A percentile compares a stretch with the other conserved stretches of the same genome.
These are phyloP conservation scores for Pythium volutum DNA, from an alignment of 352 stramenopile genomes.

Conservation along the genomic window DNA sequence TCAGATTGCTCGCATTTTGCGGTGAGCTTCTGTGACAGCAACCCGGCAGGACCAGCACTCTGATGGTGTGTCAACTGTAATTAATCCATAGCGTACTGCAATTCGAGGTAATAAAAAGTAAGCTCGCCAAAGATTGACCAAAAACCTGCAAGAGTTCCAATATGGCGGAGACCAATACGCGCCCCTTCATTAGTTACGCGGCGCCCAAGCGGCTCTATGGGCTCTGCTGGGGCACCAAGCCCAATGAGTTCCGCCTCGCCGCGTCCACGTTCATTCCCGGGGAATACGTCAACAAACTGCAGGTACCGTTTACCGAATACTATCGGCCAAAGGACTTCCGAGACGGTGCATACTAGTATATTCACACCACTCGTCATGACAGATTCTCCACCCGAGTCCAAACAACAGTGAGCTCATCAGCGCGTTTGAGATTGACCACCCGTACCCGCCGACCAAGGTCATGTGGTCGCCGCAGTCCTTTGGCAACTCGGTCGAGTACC, in stretches of 20 bases:
- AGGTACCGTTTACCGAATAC: too few species aligned
- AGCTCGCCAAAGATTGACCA: too few species aligned
- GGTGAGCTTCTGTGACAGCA: too few species aligned
- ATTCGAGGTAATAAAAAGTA: too few species aligned
- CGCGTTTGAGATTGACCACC: slow-evolving; percentile 74
- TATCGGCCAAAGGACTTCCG: too few species aligned
- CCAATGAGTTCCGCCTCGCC: slow-evolving; percentile 59
- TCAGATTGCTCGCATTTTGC: too few species aligned
- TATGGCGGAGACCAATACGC: slow-evolving; percentile 21
- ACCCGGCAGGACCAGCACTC: too few species aligned
- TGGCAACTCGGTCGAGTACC: slow-evolving; percentile 48
- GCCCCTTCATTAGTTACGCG: slow-evolving; percentile 68
- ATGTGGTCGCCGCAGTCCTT: slow-evolving; percentile 78
- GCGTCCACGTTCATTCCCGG: slow-evolving; percentile 77
- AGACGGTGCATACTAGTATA: too few species aligned
- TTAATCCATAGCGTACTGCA: too few species aligned
- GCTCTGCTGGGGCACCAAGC: slow-evolving; percentile 68
- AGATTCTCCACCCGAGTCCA: slow-evolving; percentile 63
- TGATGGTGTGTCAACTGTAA: too few species aligned
- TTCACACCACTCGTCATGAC: too few species aligned
- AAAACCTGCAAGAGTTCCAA: neutral
- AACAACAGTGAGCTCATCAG: slow-evolving; percentile 57
- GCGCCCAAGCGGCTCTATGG: slow-evolving; percentile 68
- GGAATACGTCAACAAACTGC: slow-evolving; percentile 88
- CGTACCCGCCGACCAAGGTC: slow-evolving; percentile 85